These are phyloP conservation scores for Zizania latifolia DNA, from an alignment of 176 grass and related monocot species.

Conservation along the genomic window DNA sequence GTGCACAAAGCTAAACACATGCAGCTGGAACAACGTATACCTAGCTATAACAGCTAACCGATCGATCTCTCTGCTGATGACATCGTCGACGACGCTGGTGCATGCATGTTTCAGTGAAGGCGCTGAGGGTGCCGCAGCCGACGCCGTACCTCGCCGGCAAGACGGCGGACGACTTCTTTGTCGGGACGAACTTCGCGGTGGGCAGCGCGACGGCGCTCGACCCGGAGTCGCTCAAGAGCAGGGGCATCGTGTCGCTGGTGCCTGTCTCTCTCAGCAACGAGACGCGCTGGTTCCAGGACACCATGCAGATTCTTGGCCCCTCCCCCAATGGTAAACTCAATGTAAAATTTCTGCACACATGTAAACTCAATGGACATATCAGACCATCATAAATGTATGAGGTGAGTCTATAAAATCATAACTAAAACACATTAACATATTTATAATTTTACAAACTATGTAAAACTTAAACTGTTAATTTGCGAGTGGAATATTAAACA, in stretches of 20 bases:
- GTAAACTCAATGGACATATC: too few relatives aligned
- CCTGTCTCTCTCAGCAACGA: conserved; percentile 37
- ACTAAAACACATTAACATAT: too few relatives aligned
- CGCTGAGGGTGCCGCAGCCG: conserved; percentile 19
- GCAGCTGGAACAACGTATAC: too few relatives aligned
- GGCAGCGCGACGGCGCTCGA: conserved; percentile 49
- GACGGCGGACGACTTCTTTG: conserved; percentile 25
- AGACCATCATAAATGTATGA: too few relatives aligned
- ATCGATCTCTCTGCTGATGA: too few relatives aligned
- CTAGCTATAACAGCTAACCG: too few relatives aligned
- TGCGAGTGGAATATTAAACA: too few relatives aligned
- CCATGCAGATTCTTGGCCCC: conserved; percentile 29
- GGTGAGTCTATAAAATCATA: too few relatives aligned
- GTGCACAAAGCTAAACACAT: too few relatives aligned
- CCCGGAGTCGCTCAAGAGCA: conserved; percentile 10
- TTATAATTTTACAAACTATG: too few relatives aligned
- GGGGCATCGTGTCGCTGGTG: conserved; percentile 29
- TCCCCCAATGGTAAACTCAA: not conserved
- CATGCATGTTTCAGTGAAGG: conserved; percentile 11
- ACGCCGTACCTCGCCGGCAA: conserved; percentile 46
- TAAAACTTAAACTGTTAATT: too few relatives aligned
- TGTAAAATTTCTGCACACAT: too few relatives aligned
- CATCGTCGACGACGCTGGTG: not conserved
- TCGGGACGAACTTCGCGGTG: conserved; percentile 54
- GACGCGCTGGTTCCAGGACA: conserved; percentile 37